phyloP scores from a whole-genome alignment of 768 basidiomycete genomes.

The Leccinum rimulosum region DNA sequence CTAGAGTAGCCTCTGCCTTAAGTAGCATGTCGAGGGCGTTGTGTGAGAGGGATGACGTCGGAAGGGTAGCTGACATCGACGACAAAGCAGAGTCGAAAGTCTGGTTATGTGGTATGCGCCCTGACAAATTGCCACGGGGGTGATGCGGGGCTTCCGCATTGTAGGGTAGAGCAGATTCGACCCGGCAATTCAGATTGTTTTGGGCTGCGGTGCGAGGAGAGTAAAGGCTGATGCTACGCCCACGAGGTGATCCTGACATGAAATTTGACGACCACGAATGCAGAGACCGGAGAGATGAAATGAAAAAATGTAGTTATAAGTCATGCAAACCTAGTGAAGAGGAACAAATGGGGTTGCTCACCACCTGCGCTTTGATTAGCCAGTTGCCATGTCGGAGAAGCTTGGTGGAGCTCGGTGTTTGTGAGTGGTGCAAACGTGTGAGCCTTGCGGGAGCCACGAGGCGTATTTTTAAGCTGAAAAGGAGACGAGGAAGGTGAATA shows the following conservation, averaged over 20 bases:
- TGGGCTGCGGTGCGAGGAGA: constrained; percentile 30
- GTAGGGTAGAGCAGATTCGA: constrained; percentile 23
- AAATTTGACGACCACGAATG: constrained; percentile 18
- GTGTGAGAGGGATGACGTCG: constrained; percentile 34
- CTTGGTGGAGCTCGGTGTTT: constrained; percentile 31
- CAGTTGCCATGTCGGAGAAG: constrained; percentile 22
- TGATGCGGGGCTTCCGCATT: constrained; percentile 34
- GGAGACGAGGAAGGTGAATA: constrained; percentile 22
- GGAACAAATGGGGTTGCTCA: constrained; percentile 24
- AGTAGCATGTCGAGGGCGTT: constrained; percentile 32
- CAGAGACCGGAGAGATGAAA: constrained; percentile 20
- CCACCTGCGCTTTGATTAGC: constrained; percentile 30
- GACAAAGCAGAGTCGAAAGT: constrained; percentile 22
- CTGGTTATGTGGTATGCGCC: constrained; percentile 24
- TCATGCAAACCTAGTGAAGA: constrained; percentile 12
- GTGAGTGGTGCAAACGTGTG: constrained; percentile 33
- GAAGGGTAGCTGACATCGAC: constrained; percentile 22
- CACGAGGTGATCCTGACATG: constrained; percentile 29
- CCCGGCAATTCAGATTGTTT: constrained; percentile 16
- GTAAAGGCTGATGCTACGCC: constrained; percentile 33
- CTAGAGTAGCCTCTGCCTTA: constrained; percentile 28
- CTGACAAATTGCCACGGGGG: constrained; percentile 25
- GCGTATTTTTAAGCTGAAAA: constrained; percentile 21
- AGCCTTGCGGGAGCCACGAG: constrained; percentile 32
- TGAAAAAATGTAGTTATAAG: constrained; percentile 23